phyloP scores from a whole-genome alignment of 345 rosid species.

The Corchorus olitorius region DNA sequence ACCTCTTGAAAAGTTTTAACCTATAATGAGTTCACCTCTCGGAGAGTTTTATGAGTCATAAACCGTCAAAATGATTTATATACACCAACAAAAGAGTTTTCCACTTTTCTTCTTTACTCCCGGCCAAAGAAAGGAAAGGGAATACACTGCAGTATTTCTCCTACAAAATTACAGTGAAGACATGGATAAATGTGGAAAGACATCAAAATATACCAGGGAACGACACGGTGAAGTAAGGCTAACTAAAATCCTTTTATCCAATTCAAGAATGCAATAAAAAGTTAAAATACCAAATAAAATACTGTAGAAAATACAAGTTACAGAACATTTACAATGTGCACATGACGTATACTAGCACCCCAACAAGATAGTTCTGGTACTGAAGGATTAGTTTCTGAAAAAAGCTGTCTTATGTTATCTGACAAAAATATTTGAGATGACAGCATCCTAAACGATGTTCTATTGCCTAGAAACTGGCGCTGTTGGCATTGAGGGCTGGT shows the following conservation, averaged over 20 bases:
- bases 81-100: too few relatives aligned
- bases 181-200: too few relatives aligned
- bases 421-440: not conserved
- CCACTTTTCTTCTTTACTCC: too few relatives aligned
- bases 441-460: constrained; percentile 10
- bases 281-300: constrained; percentile 12
- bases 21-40: too few relatives aligned
- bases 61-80: too few relatives aligned
- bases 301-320: constrained; percentile 13
- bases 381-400: constrained; percentile 9
- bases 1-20: too few relatives aligned
- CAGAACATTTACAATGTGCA: constrained; percentile 41
- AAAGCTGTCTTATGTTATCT: constrained; percentile 15
- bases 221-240: not conserved
- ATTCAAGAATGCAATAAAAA: constrained; percentile 17
- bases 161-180: too few relatives aligned
- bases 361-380: constrained; percentile 10
- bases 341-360: constrained; percentile 27
- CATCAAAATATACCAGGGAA: not conserved
- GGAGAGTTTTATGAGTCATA: too few relatives aligned
- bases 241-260: constrained; percentile 14
- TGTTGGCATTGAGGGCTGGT: constrained; percentile 57
- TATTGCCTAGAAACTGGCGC: constrained; percentile 75
- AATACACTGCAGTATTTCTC: too few relatives aligned
- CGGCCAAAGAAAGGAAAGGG: too few relatives aligned